Base-by-base conservation (phyloP, 2,329 filamentous ascomycete genomes). In the Calonectria naviculata region DNA sequence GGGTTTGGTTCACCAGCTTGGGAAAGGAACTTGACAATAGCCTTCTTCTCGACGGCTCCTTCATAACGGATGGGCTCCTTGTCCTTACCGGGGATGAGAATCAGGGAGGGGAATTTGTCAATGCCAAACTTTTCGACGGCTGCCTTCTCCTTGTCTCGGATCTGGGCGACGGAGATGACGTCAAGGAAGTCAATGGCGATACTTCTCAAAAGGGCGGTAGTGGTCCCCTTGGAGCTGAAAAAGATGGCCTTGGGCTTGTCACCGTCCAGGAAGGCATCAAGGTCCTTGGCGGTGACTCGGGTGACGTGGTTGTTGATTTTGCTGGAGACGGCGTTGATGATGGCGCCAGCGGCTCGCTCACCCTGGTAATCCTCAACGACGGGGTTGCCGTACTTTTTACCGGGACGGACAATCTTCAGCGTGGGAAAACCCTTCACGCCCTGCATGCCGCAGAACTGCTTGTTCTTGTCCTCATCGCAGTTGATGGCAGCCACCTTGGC, bases 391-490 rank as follows among this genome's bases (percentile, higher is more conserved):
- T 85, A 84, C 84, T 95, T 97, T 85, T 94, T 95, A 74, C 93
- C 91, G 0, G 97, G 97, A 26, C 91, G 92, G 65, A 98, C 91
- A 58, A 97, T 96, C 88, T 99, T 99, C 74, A 99, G 88, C 0
- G 97, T 98, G 1, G 97, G 97, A 85, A 98, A 99, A 70, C 97
- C 97, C 85, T 98, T 89, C 7, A 99, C 90, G 67, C 95, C 96
- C 90, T 98, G 94, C 76, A 88, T 85, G 56, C 93, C 91, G 83
- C 97, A 99, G 76, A 98, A 90, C 3, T 88, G 87, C 87, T 98
- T 98, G 89, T 98, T 99, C 74, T 88, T 85, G 65, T 98, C 96
- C 36, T 97, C 95, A 80, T 99, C 96, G 83, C 97, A 99, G 84
- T 99, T 94, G 74, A 99, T 88, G 67, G 97, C 97, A 58, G 95